A percentile compares a stretch with the other conserved stretches of the same genome.
Evolutionary conservation across 768 basidiomycete genomes (phyloP).

Genomic region (Termitomyces sp.): DNA sequence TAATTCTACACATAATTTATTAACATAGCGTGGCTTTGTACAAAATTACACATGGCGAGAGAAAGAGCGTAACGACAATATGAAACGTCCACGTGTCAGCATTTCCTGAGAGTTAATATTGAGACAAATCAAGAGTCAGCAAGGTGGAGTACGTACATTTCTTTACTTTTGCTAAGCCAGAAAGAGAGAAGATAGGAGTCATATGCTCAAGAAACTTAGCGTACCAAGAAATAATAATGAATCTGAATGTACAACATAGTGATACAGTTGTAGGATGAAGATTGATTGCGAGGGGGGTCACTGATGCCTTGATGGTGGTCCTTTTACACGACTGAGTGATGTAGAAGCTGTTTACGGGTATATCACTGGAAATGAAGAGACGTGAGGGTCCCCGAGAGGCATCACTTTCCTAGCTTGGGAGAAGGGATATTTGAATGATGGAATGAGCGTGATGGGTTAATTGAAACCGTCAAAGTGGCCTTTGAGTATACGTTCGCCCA

Average conservation of each 20-base stretch:
- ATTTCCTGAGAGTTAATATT: background rate
- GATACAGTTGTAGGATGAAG: conserved; percentile 1
- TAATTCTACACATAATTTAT: background rate
- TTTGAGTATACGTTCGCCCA: conserved; percentile 89
- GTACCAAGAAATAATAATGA: background rate
- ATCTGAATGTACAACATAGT: background rate
- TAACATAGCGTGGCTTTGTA: conserved; percentile 2
- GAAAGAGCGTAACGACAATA: background rate
- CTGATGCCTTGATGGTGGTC: background rate
- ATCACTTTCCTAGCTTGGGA: conserved; percentile 6
- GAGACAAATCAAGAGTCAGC: background rate
- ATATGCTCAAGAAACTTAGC: background rate
- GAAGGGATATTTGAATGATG: conserved; percentile 6
- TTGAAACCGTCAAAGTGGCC: conserved; percentile 91
- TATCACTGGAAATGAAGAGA: conserved; percentile 22
- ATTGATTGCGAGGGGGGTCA: background rate
- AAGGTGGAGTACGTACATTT: background rate
- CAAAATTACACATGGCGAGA: conserved; percentile 4
- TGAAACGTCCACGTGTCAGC: background rate
- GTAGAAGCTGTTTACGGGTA: conserved; percentile 31
- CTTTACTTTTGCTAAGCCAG: background rate
- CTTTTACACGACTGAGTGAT: conserved; percentile 5
- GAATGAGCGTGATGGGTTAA: conserved; percentile 26
- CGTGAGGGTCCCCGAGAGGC: background rate
- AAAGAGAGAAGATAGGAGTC: conserved; percentile 3